These are phyloP conservation scores for Penstemon newberryi DNA, from an alignment of 257 asterid species.

Conservation along the genomic window DNA sequence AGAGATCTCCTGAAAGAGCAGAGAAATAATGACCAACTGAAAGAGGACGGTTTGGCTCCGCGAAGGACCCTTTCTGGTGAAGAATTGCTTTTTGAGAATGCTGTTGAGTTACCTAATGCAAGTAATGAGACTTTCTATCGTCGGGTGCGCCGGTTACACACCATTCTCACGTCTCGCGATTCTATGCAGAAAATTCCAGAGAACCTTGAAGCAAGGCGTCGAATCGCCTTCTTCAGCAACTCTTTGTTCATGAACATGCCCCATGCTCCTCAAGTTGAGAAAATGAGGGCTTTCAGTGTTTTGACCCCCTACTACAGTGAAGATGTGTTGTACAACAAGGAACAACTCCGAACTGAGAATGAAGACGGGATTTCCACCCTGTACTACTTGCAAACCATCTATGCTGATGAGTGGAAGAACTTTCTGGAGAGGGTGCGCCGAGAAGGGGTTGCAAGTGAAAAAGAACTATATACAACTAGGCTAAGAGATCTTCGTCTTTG, in stretches of 20 bases:
- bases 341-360: constrained; percentile 91
- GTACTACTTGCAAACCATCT: constrained; percentile 90
- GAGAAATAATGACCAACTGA: constrained; percentile 69
- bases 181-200: constrained; percentile 90
- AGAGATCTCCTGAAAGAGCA: constrained; percentile 82
- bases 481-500: constrained; percentile 87
- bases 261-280: constrained; percentile 98
- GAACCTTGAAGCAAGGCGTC: constrained; percentile 97
- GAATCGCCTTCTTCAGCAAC: constrained; percentile 97
- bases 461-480: constrained; percentile 76
- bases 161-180: constrained; percentile 91
- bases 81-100: constrained; percentile 77
- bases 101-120: constrained; percentile 69
- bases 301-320: constrained; percentile 96
- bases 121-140: constrained; percentile 78
- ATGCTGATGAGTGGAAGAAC: constrained; percentile 95
- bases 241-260: constrained; percentile 99
- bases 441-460: constrained; percentile 80
- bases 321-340: constrained; percentile 89
- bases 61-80: constrained; percentile 54
- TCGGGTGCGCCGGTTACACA: constrained; percentile 81
- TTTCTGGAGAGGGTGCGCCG: constrained; percentile 88
- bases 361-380: constrained; percentile 97
- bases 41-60: constrained; percentile 93
- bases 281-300: constrained; percentile 97